phyloP scores from a whole-genome alignment of 768 basidiomycete genomes.

The Leccinum aurantiacum region DNA sequence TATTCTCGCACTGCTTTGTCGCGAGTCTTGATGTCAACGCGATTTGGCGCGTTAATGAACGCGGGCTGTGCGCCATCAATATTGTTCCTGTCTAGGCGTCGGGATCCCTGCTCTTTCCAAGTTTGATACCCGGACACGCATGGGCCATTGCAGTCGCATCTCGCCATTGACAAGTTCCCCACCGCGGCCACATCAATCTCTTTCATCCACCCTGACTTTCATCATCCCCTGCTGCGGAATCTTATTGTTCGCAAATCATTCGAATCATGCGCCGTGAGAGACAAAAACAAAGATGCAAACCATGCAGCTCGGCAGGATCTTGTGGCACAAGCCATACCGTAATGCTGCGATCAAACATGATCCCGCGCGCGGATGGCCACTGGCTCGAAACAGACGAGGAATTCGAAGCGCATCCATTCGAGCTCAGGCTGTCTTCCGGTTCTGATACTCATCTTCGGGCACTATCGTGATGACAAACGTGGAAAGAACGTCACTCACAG shows the following conservation, averaged over 20 bases:
- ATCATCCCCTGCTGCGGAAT: constrained; percentile 6
- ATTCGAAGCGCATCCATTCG: not conserved
- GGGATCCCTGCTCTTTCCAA: not conserved
- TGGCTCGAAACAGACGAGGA: not conserved
- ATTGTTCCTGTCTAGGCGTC: not conserved
- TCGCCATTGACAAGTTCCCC: not conserved
- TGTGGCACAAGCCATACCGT: not conserved
- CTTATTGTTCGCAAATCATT: not conserved
- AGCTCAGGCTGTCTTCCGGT: not conserved
- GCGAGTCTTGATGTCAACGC: constrained; percentile 3
- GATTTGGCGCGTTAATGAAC: constrained; percentile 13
- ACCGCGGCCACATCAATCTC: constrained; percentile 1
- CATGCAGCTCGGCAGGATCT: not conserved
- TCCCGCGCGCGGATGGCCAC: constrained; percentile 6
- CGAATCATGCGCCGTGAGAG: not conserved
- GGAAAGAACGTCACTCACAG: not conserved
- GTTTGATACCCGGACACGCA: constrained; percentile 7
- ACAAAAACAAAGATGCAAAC: not conserved
- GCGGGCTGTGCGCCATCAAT: constrained; percentile 16
- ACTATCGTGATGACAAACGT: not conserved
- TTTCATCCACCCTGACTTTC: not conserved
- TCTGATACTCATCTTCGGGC: not conserved
- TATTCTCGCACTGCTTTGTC: constrained; percentile 6
- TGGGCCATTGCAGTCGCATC: not conserved
- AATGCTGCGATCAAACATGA: constrained; percentile 19